Conservation (phyloP, 2,329 filamentous ascomycete genomes). For the Plenodomus biglobosus region DNA sequence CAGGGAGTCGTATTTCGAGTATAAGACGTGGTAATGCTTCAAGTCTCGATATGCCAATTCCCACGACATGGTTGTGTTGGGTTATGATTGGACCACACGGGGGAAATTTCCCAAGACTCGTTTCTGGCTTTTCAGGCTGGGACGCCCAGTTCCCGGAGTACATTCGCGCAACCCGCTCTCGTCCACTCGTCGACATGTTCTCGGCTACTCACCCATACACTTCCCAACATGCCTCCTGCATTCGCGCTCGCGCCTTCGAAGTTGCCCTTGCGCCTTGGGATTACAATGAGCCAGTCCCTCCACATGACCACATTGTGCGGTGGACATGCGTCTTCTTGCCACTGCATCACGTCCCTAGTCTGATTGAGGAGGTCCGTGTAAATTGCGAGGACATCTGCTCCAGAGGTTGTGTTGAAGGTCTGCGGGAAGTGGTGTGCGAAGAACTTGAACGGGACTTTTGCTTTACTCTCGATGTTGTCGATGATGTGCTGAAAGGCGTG, state of each 20-base stretch:
- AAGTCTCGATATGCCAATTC: too few species aligned
- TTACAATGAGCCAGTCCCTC: constrained; percentile 50
- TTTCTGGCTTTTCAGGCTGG: not conserved
- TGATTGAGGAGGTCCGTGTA: constrained; percentile 24
- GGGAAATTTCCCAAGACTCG: too few species aligned
- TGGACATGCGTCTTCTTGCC: constrained; percentile 27
- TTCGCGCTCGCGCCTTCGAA: constrained; percentile 48
- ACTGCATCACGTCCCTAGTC: constrained; percentile 10
- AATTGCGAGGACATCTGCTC: constrained; percentile 15
- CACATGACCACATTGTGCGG: constrained; percentile 54
- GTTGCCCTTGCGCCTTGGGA: constrained; percentile 46
- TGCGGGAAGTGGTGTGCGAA: constrained; percentile 37
- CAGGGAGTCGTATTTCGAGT: too few species aligned
- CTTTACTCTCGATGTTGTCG: constrained; percentile 4
- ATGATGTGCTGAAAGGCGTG: constrained; percentile 30
- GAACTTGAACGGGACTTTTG: constrained; percentile 42
- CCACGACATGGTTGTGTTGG: too few species aligned
- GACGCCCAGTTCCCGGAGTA: constrained; percentile 44
- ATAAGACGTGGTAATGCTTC: too few species aligned
- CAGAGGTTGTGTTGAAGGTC: constrained; percentile 8
- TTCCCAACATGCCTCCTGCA: constrained; percentile 53
- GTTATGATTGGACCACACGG: too few species aligned
- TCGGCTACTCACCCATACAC: constrained; percentile 43
- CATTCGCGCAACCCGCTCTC: constrained; percentile 38
- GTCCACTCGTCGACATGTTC: constrained; percentile 45